Base-by-base conservation (phyloP, 1,284 basidiomycete species). In the Omphalotus olearius region DNA sequence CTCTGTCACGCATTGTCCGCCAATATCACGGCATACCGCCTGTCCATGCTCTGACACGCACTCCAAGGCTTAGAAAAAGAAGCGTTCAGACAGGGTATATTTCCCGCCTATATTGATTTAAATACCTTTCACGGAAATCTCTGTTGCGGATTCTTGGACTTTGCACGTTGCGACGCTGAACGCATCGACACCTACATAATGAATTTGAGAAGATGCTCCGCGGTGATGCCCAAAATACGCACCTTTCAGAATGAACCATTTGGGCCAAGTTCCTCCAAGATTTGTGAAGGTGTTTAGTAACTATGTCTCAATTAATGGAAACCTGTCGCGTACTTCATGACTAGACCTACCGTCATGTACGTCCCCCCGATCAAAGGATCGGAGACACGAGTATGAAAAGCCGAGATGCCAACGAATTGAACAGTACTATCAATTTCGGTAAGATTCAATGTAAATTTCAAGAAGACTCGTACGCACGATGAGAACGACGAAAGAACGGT, bases 321-420 rank as follows among this genome's bases (percentile, higher is more conserved):
- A 46, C 5, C 11, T 17, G 6, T 30, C 23, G 54, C 38, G 28
- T 13, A 33, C 30, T 3, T 23, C 5, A 3, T 23, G 13, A 23
- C 14, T 38, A 20, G 6, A 25, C 85, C 66, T 64, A 93, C 92
- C 13, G 94, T 98, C 94, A 98, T 98, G 66, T 98, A 98, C 1
- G 95, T 98, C 45, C 94, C 97, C 26, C 97, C 97, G 56, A 99
- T 98, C 13, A 98, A 65, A 0, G 97, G 97, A 66, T 99, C 97
- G 0, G 97, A 94, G 47, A 99, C 89, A 55, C 92, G 86, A 1
- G 95, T 98, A 65, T 99, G 96, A 79, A 98, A 99, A 3, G 97
- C 96, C 7, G 93, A 93, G 59, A 99, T 95, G 14, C 96, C 95
- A 17, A 98, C 96, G 63, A 99, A 99, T 69, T 99, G 96, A 9